Percentiles rank a stretch among this genome's conserved stretches.
phyloP scores from a whole-genome alignment of 768 basidiomycete species.

The Ramaria sp. region DNA sequence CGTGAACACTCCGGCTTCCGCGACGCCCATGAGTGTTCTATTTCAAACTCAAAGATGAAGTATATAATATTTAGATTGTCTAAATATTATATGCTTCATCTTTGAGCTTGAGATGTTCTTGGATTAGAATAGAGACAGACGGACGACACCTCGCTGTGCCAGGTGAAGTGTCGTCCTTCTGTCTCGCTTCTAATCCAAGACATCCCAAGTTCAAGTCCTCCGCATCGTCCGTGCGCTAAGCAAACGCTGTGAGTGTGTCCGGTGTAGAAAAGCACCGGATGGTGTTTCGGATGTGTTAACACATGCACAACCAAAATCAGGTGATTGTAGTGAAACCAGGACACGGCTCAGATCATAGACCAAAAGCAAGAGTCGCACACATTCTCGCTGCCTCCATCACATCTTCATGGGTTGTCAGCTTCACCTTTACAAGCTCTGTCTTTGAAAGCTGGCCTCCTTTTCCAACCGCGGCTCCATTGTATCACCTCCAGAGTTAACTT shows the following conservation, averaged over 20 bases:
- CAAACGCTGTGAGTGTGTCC: conserved; percentile 57
- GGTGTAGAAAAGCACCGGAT: background rate
- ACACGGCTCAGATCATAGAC: background rate
- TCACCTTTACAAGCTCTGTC: conserved; percentile 95
- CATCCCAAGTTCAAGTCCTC: conserved; percentile 97
- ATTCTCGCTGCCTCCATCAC: conserved; percentile 92
- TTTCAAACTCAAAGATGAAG: background rate
- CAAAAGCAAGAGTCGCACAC: conserved; percentile 35
- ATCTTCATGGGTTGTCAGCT: conserved; percentile 74
- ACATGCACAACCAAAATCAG: background rate
- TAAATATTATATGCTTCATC: no score
- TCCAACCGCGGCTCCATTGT: conserved; percentile 92
- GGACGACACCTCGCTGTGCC: no score
- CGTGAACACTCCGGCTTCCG: no score
- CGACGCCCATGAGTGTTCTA: no score
- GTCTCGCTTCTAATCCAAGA: conserved; percentile 91
- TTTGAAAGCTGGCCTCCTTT: conserved; percentile 98
- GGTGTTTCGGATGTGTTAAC: background rate
- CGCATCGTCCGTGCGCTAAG: conserved; percentile 91
- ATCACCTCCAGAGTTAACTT: conserved; percentile 27
- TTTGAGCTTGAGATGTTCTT: no score
- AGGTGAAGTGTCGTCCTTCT: conserved; percentile 60
- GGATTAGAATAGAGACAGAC: no score
- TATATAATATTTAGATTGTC: no score
- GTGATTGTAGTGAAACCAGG: background rate